A percentile compares a stretch with the other conserved stretches of the same genome.
Evolutionary conservation across 192 early-diverging fungal genomes (phyloP).

Genomic region (Entomortierella beljakovae): DNA sequence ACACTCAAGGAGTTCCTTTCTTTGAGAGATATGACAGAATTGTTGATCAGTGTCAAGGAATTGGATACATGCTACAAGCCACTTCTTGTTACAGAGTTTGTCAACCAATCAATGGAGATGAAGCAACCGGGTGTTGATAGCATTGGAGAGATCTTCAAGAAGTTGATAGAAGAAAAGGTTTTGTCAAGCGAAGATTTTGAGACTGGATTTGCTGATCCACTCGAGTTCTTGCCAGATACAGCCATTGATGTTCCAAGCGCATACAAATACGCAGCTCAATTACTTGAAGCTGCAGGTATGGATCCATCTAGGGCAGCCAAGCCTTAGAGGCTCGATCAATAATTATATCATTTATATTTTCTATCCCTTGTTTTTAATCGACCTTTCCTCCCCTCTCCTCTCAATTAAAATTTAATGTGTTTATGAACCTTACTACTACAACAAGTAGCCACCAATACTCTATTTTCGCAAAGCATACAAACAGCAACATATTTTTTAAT

Average conservation of each 20-base stretch:
- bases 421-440: too few relatives aligned
- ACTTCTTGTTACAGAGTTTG: constrained; percentile 40
- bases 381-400: background rate
- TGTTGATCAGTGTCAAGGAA: constrained; percentile 77
- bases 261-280: constrained; percentile 70
- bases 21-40: constrained; percentile 68
- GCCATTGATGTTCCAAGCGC: constrained; percentile 78
- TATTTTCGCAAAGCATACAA: too few relatives aligned
- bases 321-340: constrained; percentile 4
- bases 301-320: constrained; percentile 50
- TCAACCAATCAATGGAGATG: constrained; percentile 61
- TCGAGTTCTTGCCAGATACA: constrained; percentile 77
- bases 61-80: constrained; percentile 36
- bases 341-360: too few relatives aligned
- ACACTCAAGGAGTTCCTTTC: constrained; percentile 72
- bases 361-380: too few relatives aligned
- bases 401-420: too few relatives aligned
- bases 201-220: constrained; percentile 61
- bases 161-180: constrained; percentile 55
- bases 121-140: constrained; percentile 64
- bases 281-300: constrained; percentile 66
- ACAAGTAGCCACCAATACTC: too few relatives aligned
- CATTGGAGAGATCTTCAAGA: constrained; percentile 66
- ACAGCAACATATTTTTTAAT: too few relatives aligned
- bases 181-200: constrained; percentile 64